phyloP scores from a whole-genome alignment of 2,329 filamentous ascomycete genomes.

The Cercospora citrullina region DNA sequence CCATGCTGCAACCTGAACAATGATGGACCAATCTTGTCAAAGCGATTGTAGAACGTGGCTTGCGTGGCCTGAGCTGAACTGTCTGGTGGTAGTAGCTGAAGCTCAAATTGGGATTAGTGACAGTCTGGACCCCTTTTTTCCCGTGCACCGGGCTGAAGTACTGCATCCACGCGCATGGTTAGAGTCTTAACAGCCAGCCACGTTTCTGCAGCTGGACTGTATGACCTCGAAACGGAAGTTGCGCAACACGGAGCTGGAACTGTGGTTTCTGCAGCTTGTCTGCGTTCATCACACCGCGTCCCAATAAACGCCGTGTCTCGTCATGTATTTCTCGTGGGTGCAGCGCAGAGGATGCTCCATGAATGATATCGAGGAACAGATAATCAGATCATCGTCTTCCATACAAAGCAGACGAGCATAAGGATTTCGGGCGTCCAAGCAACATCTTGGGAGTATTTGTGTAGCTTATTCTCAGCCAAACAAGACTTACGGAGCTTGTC shows the following conservation, averaged over 20 bases:
- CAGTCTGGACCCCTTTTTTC: not conserved
- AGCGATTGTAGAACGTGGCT: not conserved
- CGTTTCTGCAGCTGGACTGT: constrained; percentile 1
- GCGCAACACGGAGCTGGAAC: not conserved
- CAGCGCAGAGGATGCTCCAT: not conserved
- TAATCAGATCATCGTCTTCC: not conserved
- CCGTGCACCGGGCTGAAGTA: not conserved
- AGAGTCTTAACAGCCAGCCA: constrained; percentile 8
- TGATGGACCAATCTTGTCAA: constrained; percentile 1
- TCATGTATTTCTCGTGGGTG: not conserved
- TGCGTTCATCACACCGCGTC: not conserved
- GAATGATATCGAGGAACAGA: not conserved
- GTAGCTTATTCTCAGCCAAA: not conserved
- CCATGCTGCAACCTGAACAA: not conserved
- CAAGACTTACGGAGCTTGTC: not conserved
- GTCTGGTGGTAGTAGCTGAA: constrained; percentile 2
- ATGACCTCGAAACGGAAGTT: constrained; percentile 1
- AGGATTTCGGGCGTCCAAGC: not conserved
- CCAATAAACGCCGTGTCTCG: not conserved
- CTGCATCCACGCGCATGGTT: not conserved
- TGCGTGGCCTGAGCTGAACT: constrained; percentile 11
- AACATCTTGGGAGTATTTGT: not conserved
- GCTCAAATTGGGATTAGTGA: constrained; percentile 9
- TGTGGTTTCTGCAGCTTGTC: not conserved
- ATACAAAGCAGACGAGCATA: not conserved